These are phyloP conservation scores for Endocarpon pusillum DNA, from an alignment of 495 filamentous ascomycete genomes.

Conservation along the genomic window DNA sequence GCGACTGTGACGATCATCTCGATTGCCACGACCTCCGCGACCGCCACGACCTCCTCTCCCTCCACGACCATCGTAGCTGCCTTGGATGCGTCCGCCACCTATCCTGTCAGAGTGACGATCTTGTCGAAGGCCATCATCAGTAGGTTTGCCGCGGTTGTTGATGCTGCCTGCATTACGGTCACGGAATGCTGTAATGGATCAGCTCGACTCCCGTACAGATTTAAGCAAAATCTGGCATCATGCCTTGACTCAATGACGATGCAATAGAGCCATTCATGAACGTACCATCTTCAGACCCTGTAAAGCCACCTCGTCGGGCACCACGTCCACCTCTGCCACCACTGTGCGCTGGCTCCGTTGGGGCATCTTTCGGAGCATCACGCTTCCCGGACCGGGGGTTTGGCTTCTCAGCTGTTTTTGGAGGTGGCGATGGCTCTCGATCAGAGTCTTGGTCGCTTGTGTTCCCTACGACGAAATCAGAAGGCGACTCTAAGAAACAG, in stretches of 20 bases:
- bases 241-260: no score
- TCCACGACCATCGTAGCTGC: slow-evolving; percentile 31
- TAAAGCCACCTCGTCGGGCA: slow-evolving; percentile 34
- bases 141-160: slow-evolving; percentile 68
- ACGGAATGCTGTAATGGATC: slow-evolving; percentile 52
- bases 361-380: slow-evolving; percentile 64
- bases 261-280: slow-evolving; percentile 14
- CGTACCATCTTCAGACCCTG: slow-evolving; percentile 74
- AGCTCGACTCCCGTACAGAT: slow-evolving; percentile 6
- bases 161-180: slow-evolving; percentile 69
- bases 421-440: slow-evolving; percentile 55
- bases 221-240: slow-evolving; percentile 2
- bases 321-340: slow-evolving; percentile 30
- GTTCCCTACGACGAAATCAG: slow-evolving; percentile 43
- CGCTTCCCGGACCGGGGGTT: slow-evolving; percentile 67
- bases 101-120: slow-evolving; percentile 26
- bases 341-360: slow-evolving; percentile 22
- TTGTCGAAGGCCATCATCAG: slow-evolving; percentile 45
- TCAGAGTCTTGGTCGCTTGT: slow-evolving; percentile 77
- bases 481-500: slow-evolving; percentile 12
- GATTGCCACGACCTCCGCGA: slow-evolving; percentile 33
- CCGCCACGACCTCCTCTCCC: slow-evolving; percentile 42
- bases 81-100: slow-evolving; percentile 23
- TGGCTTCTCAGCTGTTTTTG: slow-evolving; percentile 75
- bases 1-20: slow-evolving; percentile 71